Evolutionary conservation across 176 grass and related monocot genomes (phyloP), one percentile per base, ranked within the genome.

Genomic region (Otatea glauca): DNA sequence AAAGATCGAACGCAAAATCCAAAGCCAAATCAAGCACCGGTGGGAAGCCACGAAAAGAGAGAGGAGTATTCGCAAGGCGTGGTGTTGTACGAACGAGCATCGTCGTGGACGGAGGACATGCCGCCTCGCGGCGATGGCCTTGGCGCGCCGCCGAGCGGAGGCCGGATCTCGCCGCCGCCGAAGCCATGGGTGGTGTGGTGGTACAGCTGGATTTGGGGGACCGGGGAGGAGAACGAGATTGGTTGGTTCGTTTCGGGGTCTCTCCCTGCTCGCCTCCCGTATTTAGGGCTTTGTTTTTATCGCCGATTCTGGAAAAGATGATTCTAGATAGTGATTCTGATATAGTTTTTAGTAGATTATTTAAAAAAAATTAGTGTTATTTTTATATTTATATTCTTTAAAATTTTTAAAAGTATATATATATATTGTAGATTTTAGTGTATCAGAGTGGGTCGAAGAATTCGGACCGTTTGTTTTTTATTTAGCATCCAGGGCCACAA

Each of bases 81-180:
- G 78, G 35, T 69, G 61, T 11, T 81, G 70, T 25, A 93, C 94
- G 67, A 21, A 96, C 94, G 29, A 9, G 91, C 94, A 66, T 96
- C 94, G 78, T 96, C 94, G 86, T 96, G 83, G 66, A 47, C 79
- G 29, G 29, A 29, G 77, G 91, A 96, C 83, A 88, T 88, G 55
- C 88, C 89, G 91, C 25, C 53, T 83, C 44, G 58, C 76, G 34
- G 80, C 83, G 4, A 61, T 48, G 24, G 37, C 56, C 86, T 81
- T 91, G 54, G 75, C 86, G 77, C 87, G 74, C 86, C 77, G 90
- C 81, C 9, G 86, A 91, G 54, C 91, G 88, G 20, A 96, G 76
- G 32, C 88, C 89, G 85, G 91, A 93, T 85, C 86, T 96, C 86
- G 94, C 89, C 76, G 89, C 88, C 75, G 81, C 37, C 47, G 80